Conservation (phyloP, 2,329 filamentous ascomycete genomes). For the Aspergillus spinulosporus region DNA sequence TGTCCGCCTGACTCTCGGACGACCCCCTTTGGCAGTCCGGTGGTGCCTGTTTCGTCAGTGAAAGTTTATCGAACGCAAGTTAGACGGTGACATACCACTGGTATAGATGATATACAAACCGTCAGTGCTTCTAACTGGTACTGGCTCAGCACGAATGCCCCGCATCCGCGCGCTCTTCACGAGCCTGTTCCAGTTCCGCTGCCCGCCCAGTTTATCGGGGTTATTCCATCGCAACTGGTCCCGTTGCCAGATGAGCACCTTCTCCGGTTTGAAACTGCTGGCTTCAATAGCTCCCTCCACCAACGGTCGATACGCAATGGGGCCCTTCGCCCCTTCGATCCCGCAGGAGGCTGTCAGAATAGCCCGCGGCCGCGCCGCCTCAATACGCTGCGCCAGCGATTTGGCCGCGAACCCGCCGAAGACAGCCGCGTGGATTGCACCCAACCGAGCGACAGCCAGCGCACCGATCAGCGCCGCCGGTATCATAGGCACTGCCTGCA, state of each 20-base stretch:
- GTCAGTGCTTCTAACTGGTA: conserved; percentile 75
- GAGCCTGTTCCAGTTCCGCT: conserved; percentile 77
- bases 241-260: conserved; percentile 80
- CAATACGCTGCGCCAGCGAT: conserved; percentile 84
- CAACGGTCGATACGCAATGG: conserved; percentile 73
- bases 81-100: conserved; percentile 48
- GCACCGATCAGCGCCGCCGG: conserved; percentile 84
- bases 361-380: conserved; percentile 71
- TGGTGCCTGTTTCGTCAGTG: conserved; percentile 59
- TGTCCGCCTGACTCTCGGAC: conserved; percentile 81
- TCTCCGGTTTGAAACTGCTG: conserved; percentile 69
- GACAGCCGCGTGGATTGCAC: conserved; percentile 86
- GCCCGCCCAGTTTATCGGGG: conserved; percentile 64
- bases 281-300: conserved; percentile 70
- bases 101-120: conserved; percentile 91
- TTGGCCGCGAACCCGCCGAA: conserved; percentile 86
- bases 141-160: conserved; percentile 68
- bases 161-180: conserved; percentile 69
- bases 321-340: conserved; percentile 80
- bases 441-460: conserved; percentile 75
- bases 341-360: conserved; percentile 90
- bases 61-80: neutral
- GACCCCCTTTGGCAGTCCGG: conserved; percentile 79
- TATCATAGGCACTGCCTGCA: conserved; percentile 83
- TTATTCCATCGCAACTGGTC: conserved; percentile 73